Evolutionary conservation across 257 asterid species (phyloP), one percentile per base, ranked within the genome.

Genomic region (Scutellaria barbata): DNA sequence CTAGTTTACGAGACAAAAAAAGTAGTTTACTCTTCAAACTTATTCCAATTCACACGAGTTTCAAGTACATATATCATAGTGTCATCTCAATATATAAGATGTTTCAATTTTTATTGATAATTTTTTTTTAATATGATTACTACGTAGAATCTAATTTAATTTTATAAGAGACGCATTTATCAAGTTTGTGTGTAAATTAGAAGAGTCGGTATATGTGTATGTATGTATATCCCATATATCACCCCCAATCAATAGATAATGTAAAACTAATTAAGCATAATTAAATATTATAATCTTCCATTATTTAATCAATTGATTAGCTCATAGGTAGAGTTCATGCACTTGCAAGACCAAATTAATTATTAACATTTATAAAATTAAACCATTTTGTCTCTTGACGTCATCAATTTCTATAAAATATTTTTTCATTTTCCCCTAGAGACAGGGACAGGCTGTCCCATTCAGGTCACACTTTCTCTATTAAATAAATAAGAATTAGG

Each of bases 311-410:
- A 43, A 30, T 71, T 71, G 65, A 57, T 65, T 71, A 50, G 45
- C 35, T 65, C 69, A 64, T 71, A 6, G 46, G 25, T 48, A 22
- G 16, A 47, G 43, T 56, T 71, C 70, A 50, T 64, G 67, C 76
- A 77, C 74, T 58, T 63, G 30, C 63, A 35, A 65, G 58, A 63
- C 48, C 33, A 7, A 0, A 30, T 74, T 54, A 45, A 65, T 25
- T 70, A 65, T 25, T 70, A 50, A 10, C 39, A 55, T 54, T 51
- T 33, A 63, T 64, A 14, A 64, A 10, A 68, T 41, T 8, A 51
- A 71, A 50, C 58, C 46, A 58, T 47, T 13, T 39, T 56, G 71
- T 53, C 76, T 54, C 61, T 13, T 69, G 69, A 54, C 61, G 74
- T 75, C 75, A 67, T 10, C 40, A 40, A 40, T 20, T 67, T 22